A percentile compares a stretch with the other conserved stretches of the same genome.
phyloP scores from a whole-genome alignment of 768 basidiomycete genomes.

The Hemileccinum rubropunctum region DNA sequence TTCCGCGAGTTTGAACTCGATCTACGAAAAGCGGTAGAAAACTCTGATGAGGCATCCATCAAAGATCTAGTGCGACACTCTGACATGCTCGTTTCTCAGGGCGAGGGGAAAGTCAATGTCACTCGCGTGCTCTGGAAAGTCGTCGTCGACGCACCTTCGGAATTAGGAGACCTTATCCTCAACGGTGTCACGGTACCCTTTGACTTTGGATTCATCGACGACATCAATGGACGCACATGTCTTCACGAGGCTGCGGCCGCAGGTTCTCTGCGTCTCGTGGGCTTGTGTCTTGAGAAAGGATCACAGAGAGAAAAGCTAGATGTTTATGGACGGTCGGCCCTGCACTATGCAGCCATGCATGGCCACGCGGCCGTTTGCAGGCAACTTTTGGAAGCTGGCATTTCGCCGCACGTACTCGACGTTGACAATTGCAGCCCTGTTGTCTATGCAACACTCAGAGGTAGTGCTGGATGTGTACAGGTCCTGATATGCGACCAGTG shows the following conservation, averaged over 20 bases:
- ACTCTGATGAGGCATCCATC: conserved; percentile 57
- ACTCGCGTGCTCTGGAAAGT: conserved; percentile 96
- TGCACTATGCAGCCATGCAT: conserved; percentile 96
- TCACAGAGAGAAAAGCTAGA: conserved; percentile 75
- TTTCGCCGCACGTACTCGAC: conserved; percentile 71
- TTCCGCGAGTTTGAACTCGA: conserved; percentile 89
- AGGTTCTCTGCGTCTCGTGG: conserved; percentile 73
- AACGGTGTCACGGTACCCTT: conserved; percentile 65
- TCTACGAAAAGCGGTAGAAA: conserved; percentile 71
- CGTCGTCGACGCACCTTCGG: conserved; percentile 72
- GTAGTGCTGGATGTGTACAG: conserved; percentile 77
- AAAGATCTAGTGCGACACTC: conserved; percentile 70
- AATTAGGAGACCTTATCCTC: conserved; percentile 74
- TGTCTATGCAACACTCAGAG: conserved; percentile 88
- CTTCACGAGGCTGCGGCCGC: conserved; percentile 92
- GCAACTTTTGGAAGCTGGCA: conserved; percentile 65
- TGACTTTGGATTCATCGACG: conserved; percentile 90
- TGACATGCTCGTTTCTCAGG: conserved; percentile 59
- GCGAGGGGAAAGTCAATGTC: conserved; percentile 63
- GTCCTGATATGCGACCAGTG: conserved; percentile 76
- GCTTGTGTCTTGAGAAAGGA: conserved; percentile 72
- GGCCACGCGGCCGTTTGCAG: conserved; percentile 77
- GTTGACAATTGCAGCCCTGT: conserved; percentile 94
- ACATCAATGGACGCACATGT: conserved; percentile 94
- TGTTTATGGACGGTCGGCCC: conserved; percentile 86